Percentiles rank a stretch among this genome's conserved stretches.
These are phyloP conservation scores for Gentiana straminea DNA, from an alignment of 257 asterid genomes.

Conservation along the genomic window DNA sequence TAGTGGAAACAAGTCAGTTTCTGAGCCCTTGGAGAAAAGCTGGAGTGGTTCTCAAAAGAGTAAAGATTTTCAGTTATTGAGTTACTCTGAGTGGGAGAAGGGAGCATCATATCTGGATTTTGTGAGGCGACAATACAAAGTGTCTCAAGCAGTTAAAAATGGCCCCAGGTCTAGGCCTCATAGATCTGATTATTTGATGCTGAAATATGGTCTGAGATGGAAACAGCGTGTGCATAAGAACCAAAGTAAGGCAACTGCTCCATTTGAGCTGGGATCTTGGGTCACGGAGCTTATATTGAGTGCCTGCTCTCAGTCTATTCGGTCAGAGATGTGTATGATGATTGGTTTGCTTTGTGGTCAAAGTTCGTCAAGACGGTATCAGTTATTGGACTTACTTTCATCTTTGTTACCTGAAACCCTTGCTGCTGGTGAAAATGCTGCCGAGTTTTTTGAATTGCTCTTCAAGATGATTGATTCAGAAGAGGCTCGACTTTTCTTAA, in stretches of 20 bases:
- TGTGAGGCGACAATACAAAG: conserved; percentile 94
- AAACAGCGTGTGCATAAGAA: conserved; percentile 66
- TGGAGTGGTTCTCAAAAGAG: conserved; percentile 74
- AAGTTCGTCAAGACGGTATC: conserved; percentile 73
- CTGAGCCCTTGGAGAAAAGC: conserved; percentile 54
- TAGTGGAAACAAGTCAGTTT: conserved; percentile 36
- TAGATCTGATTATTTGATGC: conserved; percentile 65
- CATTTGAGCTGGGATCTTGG: conserved; percentile 98
- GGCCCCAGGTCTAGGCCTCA: conserved; percentile 80
- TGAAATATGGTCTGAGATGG: conserved; percentile 95
- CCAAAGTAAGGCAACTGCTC: conserved; percentile 47
- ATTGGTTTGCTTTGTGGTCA: conserved; percentile 90
- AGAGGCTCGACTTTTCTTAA: conserved; percentile 89
- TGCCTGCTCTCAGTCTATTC: conserved; percentile 95
- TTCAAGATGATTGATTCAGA: conserved; percentile 90
- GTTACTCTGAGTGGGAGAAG: conserved; percentile 95
- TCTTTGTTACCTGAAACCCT: conserved; percentile 91
- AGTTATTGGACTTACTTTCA: conserved; percentile 76
- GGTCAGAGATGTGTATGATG: conserved; percentile 98
- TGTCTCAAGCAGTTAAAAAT: conserved; percentile 61
- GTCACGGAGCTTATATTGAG: conserved; percentile 96
- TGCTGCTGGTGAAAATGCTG: conserved; percentile 94
- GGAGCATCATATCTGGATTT: conserved; percentile 99
- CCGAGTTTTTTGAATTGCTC: conserved; percentile 89
- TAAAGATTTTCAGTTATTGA: conserved; percentile 77